These are phyloP conservation scores for Diospyros lotus DNA, from an alignment of 148 eudicot species.

Conservation along the genomic window DNA sequence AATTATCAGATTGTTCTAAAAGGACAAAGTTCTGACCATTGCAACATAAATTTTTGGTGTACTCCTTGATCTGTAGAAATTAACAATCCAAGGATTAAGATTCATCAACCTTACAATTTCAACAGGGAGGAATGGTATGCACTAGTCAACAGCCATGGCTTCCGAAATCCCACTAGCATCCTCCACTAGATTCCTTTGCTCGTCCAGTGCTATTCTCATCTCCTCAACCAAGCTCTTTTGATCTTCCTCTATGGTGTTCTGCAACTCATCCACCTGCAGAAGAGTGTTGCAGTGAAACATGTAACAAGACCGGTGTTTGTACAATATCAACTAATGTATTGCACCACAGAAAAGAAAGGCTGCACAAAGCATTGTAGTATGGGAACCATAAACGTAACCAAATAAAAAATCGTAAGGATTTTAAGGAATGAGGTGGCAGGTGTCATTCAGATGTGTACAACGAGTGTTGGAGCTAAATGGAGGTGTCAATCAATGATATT, in stretches of 20 bases:
- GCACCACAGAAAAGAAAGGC: not conserved
- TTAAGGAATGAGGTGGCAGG: not conserved
- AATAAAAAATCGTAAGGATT: not conserved
- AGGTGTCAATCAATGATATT: too few relatives aligned
- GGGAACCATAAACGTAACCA: not conserved
- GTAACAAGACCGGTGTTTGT: not conserved
- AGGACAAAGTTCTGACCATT: too few relatives aligned
- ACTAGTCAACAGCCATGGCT: constrained; percentile 72
- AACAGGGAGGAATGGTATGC: not conserved
- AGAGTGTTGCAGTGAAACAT: not conserved
- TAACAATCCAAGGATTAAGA: too few relatives aligned
- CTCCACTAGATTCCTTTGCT: constrained; percentile 54
- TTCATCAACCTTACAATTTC: too few relatives aligned
- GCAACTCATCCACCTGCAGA: constrained; percentile 80
- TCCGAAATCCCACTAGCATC: constrained; percentile 50
- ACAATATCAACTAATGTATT: not conserved
- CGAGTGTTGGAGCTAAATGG: too few relatives aligned
- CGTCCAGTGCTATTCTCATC: constrained; percentile 56
- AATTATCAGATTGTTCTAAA: too few relatives aligned
- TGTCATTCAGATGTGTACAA: too few relatives aligned
- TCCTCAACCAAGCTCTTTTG: constrained; percentile 72
- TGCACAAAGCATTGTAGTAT: not conserved
- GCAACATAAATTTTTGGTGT: too few relatives aligned
- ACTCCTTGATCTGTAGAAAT: too few relatives aligned
- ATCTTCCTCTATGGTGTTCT: constrained; percentile 84